phyloP scores from a whole-genome alignment of 1,139 yeast species.

The Candida frijolesensis region DNA sequence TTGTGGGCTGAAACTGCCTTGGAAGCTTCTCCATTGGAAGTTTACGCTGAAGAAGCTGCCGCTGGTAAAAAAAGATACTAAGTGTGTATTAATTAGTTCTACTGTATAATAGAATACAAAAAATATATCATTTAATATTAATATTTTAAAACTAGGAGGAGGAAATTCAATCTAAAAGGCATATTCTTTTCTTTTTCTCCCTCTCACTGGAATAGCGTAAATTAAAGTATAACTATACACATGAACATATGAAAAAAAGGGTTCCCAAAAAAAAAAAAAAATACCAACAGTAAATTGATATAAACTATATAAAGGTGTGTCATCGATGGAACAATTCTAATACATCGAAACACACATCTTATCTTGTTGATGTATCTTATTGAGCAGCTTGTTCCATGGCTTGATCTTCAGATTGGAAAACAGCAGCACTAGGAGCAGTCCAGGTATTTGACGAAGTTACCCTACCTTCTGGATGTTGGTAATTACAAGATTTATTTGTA shows the following conservation, averaged over 20 bases:
- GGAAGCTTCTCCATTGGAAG: conserved; percentile 91
- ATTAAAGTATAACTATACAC: not conserved
- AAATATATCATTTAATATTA: not conserved
- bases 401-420: conserved; percentile 76
- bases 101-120: conserved; percentile 5
- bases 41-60: conserved; percentile 83
- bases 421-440: conserved; percentile 23
- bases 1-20: conserved; percentile 90
- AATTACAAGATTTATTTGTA: conserved; percentile 68
- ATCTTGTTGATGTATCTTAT: conserved; percentile 17
- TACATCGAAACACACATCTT: no score
- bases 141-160: not conserved
- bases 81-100: conserved; percentile 16
- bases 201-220: not conserved
- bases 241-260: not conserved
- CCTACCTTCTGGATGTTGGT: conserved; percentile 79
- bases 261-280: not conserved
- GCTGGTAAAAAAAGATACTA: conserved; percentile 76
- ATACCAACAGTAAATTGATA: no score
- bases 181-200: not conserved
- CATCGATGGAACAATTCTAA: no score
- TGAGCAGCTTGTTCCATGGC: conserved; percentile 71
- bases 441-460: conserved; percentile 45
- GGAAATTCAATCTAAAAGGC: not conserved
- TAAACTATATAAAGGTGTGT: not conserved